Conservation (phyloP, 306 rosid species). For the Castanospermum australe region DNA sequence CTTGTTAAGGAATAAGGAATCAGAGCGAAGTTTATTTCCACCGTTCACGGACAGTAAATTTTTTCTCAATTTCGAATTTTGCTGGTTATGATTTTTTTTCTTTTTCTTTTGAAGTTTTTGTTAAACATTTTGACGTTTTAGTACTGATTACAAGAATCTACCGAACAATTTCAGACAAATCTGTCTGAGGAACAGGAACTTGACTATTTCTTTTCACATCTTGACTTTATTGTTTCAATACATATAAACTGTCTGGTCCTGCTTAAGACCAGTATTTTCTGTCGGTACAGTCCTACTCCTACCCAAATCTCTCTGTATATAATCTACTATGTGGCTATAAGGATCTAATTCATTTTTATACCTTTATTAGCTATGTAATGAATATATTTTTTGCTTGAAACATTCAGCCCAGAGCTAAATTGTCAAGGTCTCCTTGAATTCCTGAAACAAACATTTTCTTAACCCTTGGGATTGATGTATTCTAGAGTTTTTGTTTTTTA, state of each 20-base stretch:
- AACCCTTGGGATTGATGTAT: not conserved
- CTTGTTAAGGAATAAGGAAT: not conserved
- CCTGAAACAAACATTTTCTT: not conserved
- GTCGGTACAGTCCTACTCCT: not conserved
- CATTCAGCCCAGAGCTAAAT: slow-evolving; percentile 1
- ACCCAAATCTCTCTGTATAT: not conserved
- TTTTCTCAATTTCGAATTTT: not conserved
- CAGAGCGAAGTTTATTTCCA: not conserved
- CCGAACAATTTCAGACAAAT: slow-evolving; percentile 5
- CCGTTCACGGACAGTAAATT: not conserved
- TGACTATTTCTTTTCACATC: slow-evolving; percentile 14
- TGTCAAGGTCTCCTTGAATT: not conserved
- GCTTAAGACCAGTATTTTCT: not conserved
- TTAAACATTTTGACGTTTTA: not conserved
- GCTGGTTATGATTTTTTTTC: not conserved
- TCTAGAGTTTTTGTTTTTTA: not conserved
- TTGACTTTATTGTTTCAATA: not conserved
- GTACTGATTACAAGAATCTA: not conserved
- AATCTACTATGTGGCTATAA: not conserved
- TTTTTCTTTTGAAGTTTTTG: not conserved
- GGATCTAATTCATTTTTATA: not conserved
- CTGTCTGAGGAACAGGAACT: not conserved
- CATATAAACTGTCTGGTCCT: not conserved
- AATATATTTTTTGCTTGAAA: not conserved
- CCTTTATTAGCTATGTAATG: not conserved